Evolutionary conservation across 805 yeast species (phyloP), one percentile per base, ranked within the genome.

Genomic region (Schizosaccharomyces lindneri): DNA sequence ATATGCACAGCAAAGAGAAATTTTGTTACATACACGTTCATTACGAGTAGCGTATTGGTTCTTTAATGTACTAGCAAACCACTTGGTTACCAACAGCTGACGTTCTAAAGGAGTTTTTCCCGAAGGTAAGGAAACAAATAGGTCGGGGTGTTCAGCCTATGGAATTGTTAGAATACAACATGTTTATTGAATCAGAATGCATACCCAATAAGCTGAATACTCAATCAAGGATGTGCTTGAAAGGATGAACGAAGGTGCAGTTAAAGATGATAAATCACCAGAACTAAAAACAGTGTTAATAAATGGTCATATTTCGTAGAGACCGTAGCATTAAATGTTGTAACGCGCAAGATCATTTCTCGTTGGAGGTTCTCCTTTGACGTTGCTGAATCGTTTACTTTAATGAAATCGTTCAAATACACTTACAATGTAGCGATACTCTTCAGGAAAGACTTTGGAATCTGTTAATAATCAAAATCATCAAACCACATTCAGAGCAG

Each of bases 211-310:
- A 71, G 87, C 90, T 27, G 96, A 85, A 73, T 86, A 93, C 74
- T 93, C 98, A 43, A 81, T 81, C 67, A 87, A 77, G 2, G 97
- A 89, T 5, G 85, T 83, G 29, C 96, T 87, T 3, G 95, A 87
- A 65, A 93, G 76, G 65, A 93, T 93, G 74, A 90, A 93, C 7
- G 97, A 97, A 21, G 98, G 98, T 2, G 98, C 98, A 65, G 98
- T 89, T 69, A 93, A 75, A 3, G 95, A 81, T 21, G 96, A 87
- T 65, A 93, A 75, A 70, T 93, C 98, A 55, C 96, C 96, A 67
- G 60, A 24, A 51, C 57, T 51, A 51, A 17, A 24, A 17, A 15
- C 39, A 24, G 17, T 2, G 36, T 51, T 51, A 51, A 39, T 39
- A 17, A 9, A 24, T 13, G 13, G 41, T 9, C 1, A 1, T 36